Percentiles rank a stretch among this genome's conserved stretches.
phyloP scores from a whole-genome alignment of 257 asterid genomes.

The Handroanthus guayacan region DNA sequence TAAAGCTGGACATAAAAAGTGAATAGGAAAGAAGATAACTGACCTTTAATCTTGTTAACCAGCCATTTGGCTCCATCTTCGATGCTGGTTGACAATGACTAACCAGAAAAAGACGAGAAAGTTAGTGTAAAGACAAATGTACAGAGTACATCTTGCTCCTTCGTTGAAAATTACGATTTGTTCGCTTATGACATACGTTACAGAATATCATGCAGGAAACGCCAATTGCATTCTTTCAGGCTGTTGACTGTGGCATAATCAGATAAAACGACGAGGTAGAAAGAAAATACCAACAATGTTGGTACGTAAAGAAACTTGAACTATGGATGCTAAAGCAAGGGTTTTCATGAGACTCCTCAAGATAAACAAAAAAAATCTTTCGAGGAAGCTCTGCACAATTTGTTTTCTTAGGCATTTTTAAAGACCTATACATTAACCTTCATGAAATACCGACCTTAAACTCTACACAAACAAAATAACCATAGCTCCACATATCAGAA shows the following conservation, averaged over 20 bases:
- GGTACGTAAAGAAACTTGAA: background rate
- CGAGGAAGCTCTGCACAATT: no score
- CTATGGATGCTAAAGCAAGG: background rate
- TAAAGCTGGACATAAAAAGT: background rate
- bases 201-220: background rate
- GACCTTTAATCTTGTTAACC: constrained; percentile 70
- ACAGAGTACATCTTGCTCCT: background rate
- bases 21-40: constrained; percentile 11
- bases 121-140: constrained; percentile 1
- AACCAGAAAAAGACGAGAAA: background rate
- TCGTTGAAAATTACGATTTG: background rate
- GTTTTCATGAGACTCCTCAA: background rate
- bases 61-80: constrained; percentile 76
- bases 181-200: background rate
- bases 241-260: background rate
- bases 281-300: background rate
- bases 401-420: no score
- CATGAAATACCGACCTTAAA: no score
- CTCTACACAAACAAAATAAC: no score
- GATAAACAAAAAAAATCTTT: no score
- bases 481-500: no score
- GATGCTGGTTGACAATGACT: constrained; percentile 59
- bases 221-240: background rate
- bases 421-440: no score
- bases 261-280: background rate